A percentile compares a stretch with the other conserved stretches of the same genome.
Evolutionary conservation across 345 rosid genomes (phyloP).

Genomic region (Erodium maritimum): DNA sequence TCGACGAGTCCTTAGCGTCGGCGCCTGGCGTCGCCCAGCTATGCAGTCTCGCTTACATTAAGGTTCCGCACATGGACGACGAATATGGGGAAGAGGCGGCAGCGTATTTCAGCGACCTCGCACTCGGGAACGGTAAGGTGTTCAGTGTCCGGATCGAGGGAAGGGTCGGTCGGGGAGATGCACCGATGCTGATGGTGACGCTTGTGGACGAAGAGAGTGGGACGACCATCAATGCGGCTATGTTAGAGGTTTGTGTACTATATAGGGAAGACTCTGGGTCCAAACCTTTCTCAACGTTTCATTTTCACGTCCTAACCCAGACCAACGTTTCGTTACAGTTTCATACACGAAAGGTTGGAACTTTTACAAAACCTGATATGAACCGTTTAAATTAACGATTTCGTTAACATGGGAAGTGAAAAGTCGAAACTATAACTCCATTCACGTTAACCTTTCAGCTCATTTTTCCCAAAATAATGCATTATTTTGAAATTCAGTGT

Average conservation of each 20-base stretch:
- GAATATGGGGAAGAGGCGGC: background rate
- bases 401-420: too few species aligned
- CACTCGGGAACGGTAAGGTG: background rate
- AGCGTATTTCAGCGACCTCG: background rate
- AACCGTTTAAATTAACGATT: too few species aligned
- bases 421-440: too few species aligned
- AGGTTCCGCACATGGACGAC: background rate
- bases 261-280: too few species aligned
- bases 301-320: too few species aligned
- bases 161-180: background rate
- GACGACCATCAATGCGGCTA: background rate
- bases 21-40: background rate
- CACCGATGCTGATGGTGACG: background rate
- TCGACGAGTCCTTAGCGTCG: background rate
- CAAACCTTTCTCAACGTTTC: too few species aligned
- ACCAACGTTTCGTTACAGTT: too few species aligned
- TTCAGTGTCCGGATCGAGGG: background rate
- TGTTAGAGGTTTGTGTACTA: background rate
- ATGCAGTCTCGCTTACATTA: background rate
- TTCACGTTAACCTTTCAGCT: too few species aligned
- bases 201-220: background rate
- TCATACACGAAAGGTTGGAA: too few species aligned
- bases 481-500: too few species aligned
- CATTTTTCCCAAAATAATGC: too few species aligned
- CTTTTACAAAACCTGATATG: too few species aligned